phyloP scores from a whole-genome alignment of 306 rosid species.

The Canavalia gladiata region DNA sequence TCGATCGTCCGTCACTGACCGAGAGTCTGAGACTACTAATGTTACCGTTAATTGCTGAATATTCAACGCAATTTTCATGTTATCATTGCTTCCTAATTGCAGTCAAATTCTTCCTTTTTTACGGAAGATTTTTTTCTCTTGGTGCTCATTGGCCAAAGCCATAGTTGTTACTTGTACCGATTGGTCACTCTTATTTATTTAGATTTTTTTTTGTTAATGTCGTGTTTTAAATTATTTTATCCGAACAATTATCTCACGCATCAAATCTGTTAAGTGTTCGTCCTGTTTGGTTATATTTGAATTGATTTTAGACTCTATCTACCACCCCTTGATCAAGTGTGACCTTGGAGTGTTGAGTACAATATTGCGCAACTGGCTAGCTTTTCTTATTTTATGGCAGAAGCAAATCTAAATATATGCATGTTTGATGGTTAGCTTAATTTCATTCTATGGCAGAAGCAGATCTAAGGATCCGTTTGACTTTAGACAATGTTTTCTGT shows the following conservation, averaged over 20 bases:
- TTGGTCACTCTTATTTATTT: neutral
- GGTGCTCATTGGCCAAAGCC: constrained; percentile 1
- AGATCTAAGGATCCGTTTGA: no score
- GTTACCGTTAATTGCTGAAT: neutral
- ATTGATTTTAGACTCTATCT: no score
- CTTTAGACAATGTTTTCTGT: no score
- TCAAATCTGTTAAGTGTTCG: neutral
- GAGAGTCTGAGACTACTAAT: neutral
- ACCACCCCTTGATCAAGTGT: neutral
- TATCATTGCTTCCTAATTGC: neutral
- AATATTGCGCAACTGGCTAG: neutral
- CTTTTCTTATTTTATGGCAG: neutral
- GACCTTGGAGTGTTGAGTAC: neutral
- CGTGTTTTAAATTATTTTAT: neutral
- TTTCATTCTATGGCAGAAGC: no score
- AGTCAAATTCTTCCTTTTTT: neutral
- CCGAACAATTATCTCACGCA: neutral
- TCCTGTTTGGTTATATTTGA: neutral
- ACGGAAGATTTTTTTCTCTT: neutral
- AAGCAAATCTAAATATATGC: no score
- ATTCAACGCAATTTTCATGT: constrained; percentile 13
- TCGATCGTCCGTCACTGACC: no score
- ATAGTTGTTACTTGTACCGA: neutral
- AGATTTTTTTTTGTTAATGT: neutral
- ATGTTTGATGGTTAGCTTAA: no score